Evolutionary conservation across 352 stramenopile species (phyloP), one percentile per base, ranked within the genome.

Genomic region (Elongisporangium undulatum): DNA sequence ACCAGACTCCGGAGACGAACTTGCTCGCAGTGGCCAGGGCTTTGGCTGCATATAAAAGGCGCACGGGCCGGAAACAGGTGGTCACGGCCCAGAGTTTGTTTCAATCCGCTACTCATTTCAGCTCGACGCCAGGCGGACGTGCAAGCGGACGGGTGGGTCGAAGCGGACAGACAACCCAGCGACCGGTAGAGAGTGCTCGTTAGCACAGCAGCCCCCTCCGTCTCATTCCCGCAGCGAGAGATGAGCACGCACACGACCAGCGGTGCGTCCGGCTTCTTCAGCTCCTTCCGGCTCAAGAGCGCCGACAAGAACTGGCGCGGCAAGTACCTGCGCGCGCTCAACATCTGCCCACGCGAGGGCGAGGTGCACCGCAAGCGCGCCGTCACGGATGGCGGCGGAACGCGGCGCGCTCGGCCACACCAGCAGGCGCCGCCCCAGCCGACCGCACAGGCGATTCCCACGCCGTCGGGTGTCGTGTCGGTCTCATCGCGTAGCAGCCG

Each of bases 291-390:
- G 2, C 34, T 45, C 34, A 45, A 45, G 34, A 45, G 34, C 34
- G 13, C 34, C 13, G 34, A 72, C 58, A 77, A 87, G 67, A 88
- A 85, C 62, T 92, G 82, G 82, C 74, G 82, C 21, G 79, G 74
- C 53, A 92, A 88, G 67, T 92, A 92, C 63, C 64, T 92, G 26
- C 79, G 74, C 55, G 79, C 79, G n/a, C 69, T 92, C 19, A 89
- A 92, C 57, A 90, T 92, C 56, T 83, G 75, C 57, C 71, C 75
- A 29, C 71, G 74, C 15, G 80, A 90, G 34, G 34, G 34, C 34
- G 34, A 45, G 12, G 34, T 45, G 34, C 34, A 45, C 12, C 34
- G 34, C 34, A 45, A 45, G 34, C 34, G 34, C 9, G 34, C 34
- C 2, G 34, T 45, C 34, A 45, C 34, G 10, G 34, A 45, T 45